phyloP scores from a whole-genome alignment of 2,329 filamentous ascomycete species.

The Aspergillus ibericus region DNA sequence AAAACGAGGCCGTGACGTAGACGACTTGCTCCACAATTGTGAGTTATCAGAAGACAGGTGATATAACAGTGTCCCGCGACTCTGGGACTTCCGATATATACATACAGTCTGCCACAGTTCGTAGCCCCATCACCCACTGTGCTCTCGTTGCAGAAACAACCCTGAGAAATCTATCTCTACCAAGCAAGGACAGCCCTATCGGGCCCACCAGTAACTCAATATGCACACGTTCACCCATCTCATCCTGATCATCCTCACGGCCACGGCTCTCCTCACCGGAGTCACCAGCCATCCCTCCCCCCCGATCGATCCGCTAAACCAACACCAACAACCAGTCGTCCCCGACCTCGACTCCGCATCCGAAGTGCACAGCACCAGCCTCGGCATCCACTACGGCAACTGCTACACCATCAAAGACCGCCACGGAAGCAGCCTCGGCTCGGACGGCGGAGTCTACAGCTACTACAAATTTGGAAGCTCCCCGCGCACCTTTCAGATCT shows the following conservation, averaged over 20 bases:
- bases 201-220: too few relatives aligned
- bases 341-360: neutral
- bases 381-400: neutral
- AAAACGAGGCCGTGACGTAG: too few relatives aligned
- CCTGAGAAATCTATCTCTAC: too few relatives aligned
- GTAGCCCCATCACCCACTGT: too few relatives aligned
- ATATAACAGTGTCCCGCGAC: too few relatives aligned
- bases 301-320: neutral
- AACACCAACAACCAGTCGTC: neutral
- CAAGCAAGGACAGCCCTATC: too few relatives aligned
- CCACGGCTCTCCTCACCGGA: neutral
- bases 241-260: neutral
- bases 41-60: too few relatives aligned
- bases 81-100: too few relatives aligned
- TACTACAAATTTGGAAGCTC: slow-evolving; percentile 5
- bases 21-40: too few relatives aligned
- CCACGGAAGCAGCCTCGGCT: neutral
- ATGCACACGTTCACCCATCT: neutral
- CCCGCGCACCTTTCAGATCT: neutral
- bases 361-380: neutral
- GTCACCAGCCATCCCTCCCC: neutral
- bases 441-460: neutral
- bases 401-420: slow-evolving; percentile 1
- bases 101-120: too few relatives aligned
- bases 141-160: too few relatives aligned